Base-by-base conservation (phyloP, 73 alveolate species). In the Paramecium primaurelia region DNA sequence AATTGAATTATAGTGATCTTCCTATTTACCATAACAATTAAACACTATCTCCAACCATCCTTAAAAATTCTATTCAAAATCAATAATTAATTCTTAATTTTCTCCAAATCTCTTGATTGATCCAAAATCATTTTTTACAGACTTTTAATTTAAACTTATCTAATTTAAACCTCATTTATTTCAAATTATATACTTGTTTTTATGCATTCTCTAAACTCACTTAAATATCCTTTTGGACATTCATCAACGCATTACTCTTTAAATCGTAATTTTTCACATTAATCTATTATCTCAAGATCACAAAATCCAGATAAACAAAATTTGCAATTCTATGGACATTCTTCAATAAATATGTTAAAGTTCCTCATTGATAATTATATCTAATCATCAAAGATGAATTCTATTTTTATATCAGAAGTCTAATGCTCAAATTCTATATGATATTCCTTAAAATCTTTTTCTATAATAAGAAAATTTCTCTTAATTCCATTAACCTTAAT, bases 301-400 rank as follows among this genome's bases (percentile, higher is more conserved):
- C 84, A 64, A 32, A 9, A 64, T 64, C 84, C 84, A 28, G 84
- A 64, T 64, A 64, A 34, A 2, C 84, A 64, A 28, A 12, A 64
- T 64, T 64, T 64, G 47, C 84, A 64, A 64, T 64, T 64, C 22
- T 64, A 25, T 64, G 84, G 84, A 16, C 84, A 64, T 64, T 64
- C 84, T 1, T 64, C 51, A 28, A 64, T 18, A 64, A 64, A 64
- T 64, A 64, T 28, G 47, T 64, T 64, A 8, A 64, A 64, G 84
- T 64, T 64, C 84, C 51, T 20, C 1, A 64, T 64, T 9, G 45
- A 32, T 3, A 64, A 12, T 64, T 28, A 28, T 11, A 28, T 14
- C 10, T 14, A 28, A 7, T 64, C 51, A 28, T 14, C 25, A 25
- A 64, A 26, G 12, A 32, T 34, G 12, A 64, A 64, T 32, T 64